Conservation (phyloP, 352 stramenopile genomes). For the Achlya hypogyna region DNA sequence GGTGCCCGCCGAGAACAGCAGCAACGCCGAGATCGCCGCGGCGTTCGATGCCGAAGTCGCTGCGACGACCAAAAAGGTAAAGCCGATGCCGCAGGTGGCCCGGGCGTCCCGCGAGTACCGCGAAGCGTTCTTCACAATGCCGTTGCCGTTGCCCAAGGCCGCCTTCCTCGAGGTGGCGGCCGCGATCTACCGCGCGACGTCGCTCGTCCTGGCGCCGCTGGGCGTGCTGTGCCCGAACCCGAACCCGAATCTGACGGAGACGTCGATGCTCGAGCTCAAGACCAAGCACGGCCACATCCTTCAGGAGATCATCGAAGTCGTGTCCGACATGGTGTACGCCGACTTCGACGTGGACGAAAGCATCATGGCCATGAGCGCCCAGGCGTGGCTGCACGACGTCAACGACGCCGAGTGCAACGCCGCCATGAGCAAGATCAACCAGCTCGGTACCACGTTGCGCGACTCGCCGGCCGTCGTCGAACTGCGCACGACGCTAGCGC, state of each 20-base stretch:
- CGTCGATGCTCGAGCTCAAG: constrained; percentile 61
- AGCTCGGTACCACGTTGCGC: constrained; percentile 57
- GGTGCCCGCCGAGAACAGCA: no score
- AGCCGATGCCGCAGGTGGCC: constrained; percentile 33
- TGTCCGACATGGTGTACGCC: constrained; percentile 77
- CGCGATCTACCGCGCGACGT: constrained; percentile 67
- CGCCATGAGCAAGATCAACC: constrained; percentile 71
- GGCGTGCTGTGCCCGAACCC: constrained; percentile 38
- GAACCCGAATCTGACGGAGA: constrained; percentile 40
- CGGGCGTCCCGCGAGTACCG: constrained; percentile 34
- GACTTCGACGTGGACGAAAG: constrained; percentile 62
- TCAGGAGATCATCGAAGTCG: constrained; percentile 79
- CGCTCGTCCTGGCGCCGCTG: constrained; percentile 72
- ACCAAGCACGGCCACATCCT: constrained; percentile 61
- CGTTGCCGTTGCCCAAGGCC: constrained; percentile 46
- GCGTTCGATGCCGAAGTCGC: constrained; percentile 12
- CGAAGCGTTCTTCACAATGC: constrained; percentile 76
- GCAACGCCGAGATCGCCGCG: no score
- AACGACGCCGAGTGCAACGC: constrained; percentile 51
- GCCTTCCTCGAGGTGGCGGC: constrained; percentile 57
- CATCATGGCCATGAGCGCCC: constrained; percentile 80
- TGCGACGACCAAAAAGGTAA: constrained; percentile 21
- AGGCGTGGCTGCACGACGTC: constrained; percentile 77
- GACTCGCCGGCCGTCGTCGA: constrained; percentile 55
- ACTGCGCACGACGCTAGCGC: constrained; percentile 33